Percentiles rank a stretch among this genome's conserved stretches.
phyloP scores from a whole-genome alignment of 129 eudicot genomes.

The Silybum marianum region DNA sequence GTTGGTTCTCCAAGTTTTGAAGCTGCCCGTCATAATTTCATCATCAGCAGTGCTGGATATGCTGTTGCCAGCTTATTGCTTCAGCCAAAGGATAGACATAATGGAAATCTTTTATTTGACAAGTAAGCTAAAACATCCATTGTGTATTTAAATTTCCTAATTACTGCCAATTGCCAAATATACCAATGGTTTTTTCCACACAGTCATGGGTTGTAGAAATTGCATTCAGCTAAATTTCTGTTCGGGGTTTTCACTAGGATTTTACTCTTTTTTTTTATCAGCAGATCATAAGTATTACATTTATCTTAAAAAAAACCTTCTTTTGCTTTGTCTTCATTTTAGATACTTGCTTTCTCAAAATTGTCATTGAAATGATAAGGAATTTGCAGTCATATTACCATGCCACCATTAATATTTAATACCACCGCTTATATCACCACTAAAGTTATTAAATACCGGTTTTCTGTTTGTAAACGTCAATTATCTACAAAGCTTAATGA shows the following conservation, averaged over 20 bases:
- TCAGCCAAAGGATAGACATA: conserved; percentile 99
- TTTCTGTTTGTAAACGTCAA: neutral
- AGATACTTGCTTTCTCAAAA: neutral
- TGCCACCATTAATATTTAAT: neutral
- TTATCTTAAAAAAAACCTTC: neutral
- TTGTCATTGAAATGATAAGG: neutral
- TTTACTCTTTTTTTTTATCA: neutral
- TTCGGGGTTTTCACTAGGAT: neutral
- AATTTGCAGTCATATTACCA: neutral
- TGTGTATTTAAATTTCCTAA: neutral
- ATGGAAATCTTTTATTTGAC: conserved; percentile 95
- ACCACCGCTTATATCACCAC: neutral
- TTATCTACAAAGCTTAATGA: too few relatives aligned
- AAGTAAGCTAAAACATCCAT: conserved; percentile 45
- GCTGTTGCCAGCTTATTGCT: conserved; percentile 98
- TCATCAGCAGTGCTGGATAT: conserved; percentile 97
- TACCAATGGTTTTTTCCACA: neutral
- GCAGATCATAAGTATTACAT: neutral
- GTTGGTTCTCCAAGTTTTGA: conserved; percentile 93
- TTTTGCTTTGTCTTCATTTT: neutral
- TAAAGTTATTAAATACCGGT: neutral
- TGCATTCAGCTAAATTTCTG: neutral
- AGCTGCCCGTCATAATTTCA: conserved; percentile 95
- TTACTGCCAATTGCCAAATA: neutral
- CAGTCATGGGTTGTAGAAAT: neutral